Conservation (phyloP, 306 rosid genomes). For the Purshia tridentata region DNA sequence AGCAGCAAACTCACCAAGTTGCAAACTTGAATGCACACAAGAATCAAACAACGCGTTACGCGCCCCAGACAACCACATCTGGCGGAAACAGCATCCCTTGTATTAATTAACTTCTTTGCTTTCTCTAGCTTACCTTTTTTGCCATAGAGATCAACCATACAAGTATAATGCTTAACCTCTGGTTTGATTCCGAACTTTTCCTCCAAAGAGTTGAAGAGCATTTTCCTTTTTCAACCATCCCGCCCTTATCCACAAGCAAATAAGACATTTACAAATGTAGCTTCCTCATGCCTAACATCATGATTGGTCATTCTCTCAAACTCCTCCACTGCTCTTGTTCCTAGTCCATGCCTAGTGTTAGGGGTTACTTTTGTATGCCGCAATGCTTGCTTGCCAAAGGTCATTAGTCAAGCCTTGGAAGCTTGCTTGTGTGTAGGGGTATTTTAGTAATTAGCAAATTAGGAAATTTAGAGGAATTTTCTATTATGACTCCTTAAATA, state of each 20-base stretch:
- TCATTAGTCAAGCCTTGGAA: no score
- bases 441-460: no score
- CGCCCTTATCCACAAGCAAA: slow-evolving; percentile 68
- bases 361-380: no score
- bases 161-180: slow-evolving; percentile 52
- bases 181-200: slow-evolving; percentile 36
- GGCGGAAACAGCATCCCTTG: slow-evolving; percentile 56
- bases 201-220: slow-evolving; percentile 37
- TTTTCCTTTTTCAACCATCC: slow-evolving; percentile 54
- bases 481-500: no score
- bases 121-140: slow-evolving; percentile 52
- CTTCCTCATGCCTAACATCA: slow-evolving; percentile 45
- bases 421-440: no score
- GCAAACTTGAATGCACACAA: slow-evolving; percentile 60
- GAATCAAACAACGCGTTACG: slow-evolving; percentile 59
- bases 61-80: slow-evolving; percentile 63
- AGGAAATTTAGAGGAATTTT: no score
- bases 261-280: slow-evolving; percentile 55
- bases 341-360: slow-evolving; percentile 33
- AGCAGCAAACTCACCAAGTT: slow-evolving; percentile 53
- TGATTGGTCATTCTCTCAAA: slow-evolving; percentile 38
- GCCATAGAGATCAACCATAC: slow-evolving; percentile 80
- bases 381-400: no score
- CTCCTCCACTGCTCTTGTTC: slow-evolving; percentile 43
- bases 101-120: slow-evolving; percentile 47